Evolutionary conservation across 164 flowering plant genomes (phyloP), one percentile per base, ranked within the genome.

Genomic region (Dillenia turbinata): DNA sequence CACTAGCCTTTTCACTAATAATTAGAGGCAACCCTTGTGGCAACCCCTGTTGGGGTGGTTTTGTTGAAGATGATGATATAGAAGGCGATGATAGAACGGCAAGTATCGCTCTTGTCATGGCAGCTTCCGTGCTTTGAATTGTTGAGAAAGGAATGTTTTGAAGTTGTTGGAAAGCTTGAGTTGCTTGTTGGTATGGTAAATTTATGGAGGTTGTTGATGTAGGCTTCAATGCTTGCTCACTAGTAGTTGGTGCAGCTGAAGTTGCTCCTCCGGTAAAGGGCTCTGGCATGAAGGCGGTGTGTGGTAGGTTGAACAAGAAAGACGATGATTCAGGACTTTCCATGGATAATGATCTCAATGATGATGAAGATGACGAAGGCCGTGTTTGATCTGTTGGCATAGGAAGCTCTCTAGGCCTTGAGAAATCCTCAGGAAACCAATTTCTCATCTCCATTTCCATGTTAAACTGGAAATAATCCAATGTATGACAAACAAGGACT

Each of bases 301-400:
- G 59, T 16, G 72, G 72, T 44, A 74, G 56, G 67, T 61, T 78
- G 66, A 77, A 78, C 1, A 79, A 5, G 47, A 80, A 70, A 40
- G 85, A 64, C 6, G 88, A 67, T 16, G 68, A 66, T 46, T 83
- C 89, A 2, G 87, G 77, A 69, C 87, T 88, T 13, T 78, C 87
- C 59, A 74, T 64, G 5, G 96, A 85, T 17, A 79, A 50, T 12
- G 88, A 80, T 70, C 71, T 71, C 47, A 84, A 56, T 0, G 88
- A 81, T 2, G 94, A 87, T 0, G 92, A 83, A 1, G 97, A 85
- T 0, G 95, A 85, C 4, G 90, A 84, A 22, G 68, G 78, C 47
- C 62, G 67, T 57, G 64, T 68, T 16, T 63, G 80, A 33, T 78
- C 75, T 1, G 60, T 33, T 54, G 54, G 59, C 9, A 10, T 71